Evolutionary conservation across 140 eudicot genomes (phyloP), one percentile per base, ranked within the genome.

Genomic region (Bidens hawaiensis): DNA sequence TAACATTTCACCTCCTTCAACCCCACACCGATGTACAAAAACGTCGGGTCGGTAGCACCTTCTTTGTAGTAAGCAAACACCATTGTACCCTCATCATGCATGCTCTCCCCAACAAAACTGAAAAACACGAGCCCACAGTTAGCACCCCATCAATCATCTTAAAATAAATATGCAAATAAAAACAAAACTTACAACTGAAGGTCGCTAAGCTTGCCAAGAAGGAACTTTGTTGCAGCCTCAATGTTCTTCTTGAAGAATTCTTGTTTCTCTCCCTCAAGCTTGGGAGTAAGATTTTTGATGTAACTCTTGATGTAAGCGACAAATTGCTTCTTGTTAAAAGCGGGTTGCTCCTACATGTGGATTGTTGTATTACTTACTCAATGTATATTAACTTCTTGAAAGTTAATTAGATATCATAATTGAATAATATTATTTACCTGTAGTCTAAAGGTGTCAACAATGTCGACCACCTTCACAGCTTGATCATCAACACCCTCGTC

Each of bases 401-500:
- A 6, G 3, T 26, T 34, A 49, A 4, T 4, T 1, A 51, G 5
- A 12, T 40, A 7, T 15, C 6, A 65, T 16, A 40, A 49, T 40
- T 2, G 4, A 2, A 25, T 19, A 6, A 6, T 10, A 15, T 1
- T 53, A 26, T 36, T 66, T 58, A 79, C 85, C 83, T 84, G 93
- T 16, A 84, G 87, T 67, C 93, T 78, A 43, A 84, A 84, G 36
- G 93, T 84, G 66, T 84, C 93, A 46, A 84, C 87, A 42, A 84
- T 84, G 74, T 84, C 93, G 2, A 84, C 87, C 51, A 84, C 93
- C 76, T 78, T 84, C 34, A 60, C 78, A 36, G 76, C 66, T 68
- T 78, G 82, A 71, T 84, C 93, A 60, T 84, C 93, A 57, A 81
- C 88, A 42, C 85, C 93, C 59, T 84, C 91, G 19, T 83, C 91